Percentiles rank a stretch among this genome's conserved stretches.
phyloP scores from a whole-genome alignment of 1,139 yeast species.

The Hansenula lynferdii region DNA sequence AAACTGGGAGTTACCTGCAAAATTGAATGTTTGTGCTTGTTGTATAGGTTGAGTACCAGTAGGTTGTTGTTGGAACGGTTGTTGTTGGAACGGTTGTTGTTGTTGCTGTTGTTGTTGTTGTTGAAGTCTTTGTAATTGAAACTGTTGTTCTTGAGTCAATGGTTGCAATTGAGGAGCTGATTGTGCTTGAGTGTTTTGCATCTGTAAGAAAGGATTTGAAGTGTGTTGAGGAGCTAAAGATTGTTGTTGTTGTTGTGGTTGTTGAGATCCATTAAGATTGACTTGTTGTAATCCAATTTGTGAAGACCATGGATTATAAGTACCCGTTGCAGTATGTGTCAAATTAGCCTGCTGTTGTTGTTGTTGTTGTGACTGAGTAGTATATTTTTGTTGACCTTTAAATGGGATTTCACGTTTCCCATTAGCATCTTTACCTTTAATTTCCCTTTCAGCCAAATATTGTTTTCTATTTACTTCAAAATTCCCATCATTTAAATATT shows the following conservation, averaged over 20 bases:
- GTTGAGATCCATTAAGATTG: conserved; percentile 14
- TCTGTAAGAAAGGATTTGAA: conserved; percentile 14
- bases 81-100: conserved; percentile 4
- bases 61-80: conserved; percentile 5
- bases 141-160: background rate
- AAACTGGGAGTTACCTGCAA: background rate
- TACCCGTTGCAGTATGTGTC: conserved; percentile 14
- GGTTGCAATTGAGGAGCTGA: conserved; percentile 3
- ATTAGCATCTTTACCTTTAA: conserved; percentile 19
- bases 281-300: conserved; percentile 20
- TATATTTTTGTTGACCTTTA: conserved; percentile 14
- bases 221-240: conserved; percentile 4
- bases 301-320: conserved; percentile 21
- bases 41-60: conserved; percentile 1
- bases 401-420: conserved; percentile 12
- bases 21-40: conserved; percentile 3
- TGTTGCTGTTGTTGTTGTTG: conserved; percentile 6
- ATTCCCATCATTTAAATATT: conserved; percentile 81
- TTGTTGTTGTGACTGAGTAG: conserved; percentile 13
- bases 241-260: conserved; percentile 8
- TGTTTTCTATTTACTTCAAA: conserved; percentile 77
- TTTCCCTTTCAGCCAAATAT: conserved; percentile 61
- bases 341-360: conserved; percentile 15
- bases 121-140: conserved; percentile 6
- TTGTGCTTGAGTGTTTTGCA: conserved; percentile 8